Base-by-base conservation (phyloP, 2,329 filamentous ascomycete genomes). In the Trichoderma lentiforme region DNA sequence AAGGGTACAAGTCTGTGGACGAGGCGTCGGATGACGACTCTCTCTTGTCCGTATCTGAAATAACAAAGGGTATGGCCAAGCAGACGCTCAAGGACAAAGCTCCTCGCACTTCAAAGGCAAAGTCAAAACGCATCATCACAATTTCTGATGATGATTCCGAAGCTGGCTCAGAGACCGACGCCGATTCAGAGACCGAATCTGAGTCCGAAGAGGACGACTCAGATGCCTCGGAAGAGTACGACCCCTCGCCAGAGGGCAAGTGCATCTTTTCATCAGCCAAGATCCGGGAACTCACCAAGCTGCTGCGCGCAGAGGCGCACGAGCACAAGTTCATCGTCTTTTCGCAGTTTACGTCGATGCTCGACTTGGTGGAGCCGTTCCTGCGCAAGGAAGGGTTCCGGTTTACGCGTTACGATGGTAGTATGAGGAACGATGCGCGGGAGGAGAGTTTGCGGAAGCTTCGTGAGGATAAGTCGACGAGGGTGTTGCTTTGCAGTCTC, bases 241-340 rank as follows among this genome's bases (percentile, higher is more conserved):
- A 83, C 14, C 77, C 79, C 30, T 73, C 76, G 12, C 74, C 79
- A 72, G 74, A 76, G 80, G 53, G 80, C 79, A 84, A 86, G 7
- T 83, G 84, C 32, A 85, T 92, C 39, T 84, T 89, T 30, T 87
- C 90, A 2, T 99, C 96, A 0, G 95, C 96, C 76, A 99, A 99
- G 84, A 97, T 99, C 77, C 91, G 92, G 58, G 91, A 96, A 76
- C 87, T 98, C 24, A 88, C 97, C 78, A 86, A 90, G 73, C 93
- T 99, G 66, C 88, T 99, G 9, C 88, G 90, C 74, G 89, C 89
- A 58, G 96, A 99, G 81, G 90, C 91, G 0, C 84, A 87, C 2
- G 86, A 94, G 73, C 93, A 97, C 86, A 99, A 99, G 80, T 97
- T 97, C 79, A 99, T 99, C 77, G 94, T 99, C 74, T 99, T 99